These are phyloP conservation scores for Stylosanthes scabra DNA, from an alignment of 331 rosid genomes.

Conservation along the genomic window DNA sequence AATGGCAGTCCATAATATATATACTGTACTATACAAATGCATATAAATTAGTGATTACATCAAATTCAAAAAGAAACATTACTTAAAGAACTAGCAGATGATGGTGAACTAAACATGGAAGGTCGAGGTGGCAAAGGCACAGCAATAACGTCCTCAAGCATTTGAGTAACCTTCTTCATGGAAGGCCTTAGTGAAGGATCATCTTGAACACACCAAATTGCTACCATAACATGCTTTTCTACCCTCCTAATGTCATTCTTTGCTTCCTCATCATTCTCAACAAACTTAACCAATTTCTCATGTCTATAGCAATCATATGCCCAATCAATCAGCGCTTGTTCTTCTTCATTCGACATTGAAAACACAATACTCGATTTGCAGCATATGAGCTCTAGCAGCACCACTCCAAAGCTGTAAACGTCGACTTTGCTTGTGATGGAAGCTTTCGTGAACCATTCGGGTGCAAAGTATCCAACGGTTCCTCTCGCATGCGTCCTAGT, in stretches of 20 bases:
- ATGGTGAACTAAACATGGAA: conserved; percentile 17
- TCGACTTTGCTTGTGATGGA: conserved; percentile 44
- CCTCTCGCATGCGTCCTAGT: conserved; percentile 45
- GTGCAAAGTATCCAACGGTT: conserved; percentile 50
- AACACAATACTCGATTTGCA: conserved; percentile 36
- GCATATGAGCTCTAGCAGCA: conserved; percentile 44
- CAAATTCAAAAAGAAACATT: too few relatives aligned
- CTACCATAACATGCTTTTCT: conserved; percentile 42
- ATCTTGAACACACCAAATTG: conserved; percentile 46
- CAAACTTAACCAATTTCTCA: not conserved
- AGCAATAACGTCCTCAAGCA: conserved; percentile 44
- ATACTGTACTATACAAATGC: too few relatives aligned
- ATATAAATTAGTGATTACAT: too few relatives aligned
- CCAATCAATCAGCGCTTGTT: conserved; percentile 44
- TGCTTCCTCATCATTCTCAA: conserved; percentile 43
- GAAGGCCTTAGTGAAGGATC: conserved; percentile 44
- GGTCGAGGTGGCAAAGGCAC: conserved; percentile 48
- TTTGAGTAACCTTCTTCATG: conserved; percentile 44
- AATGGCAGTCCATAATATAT: too few relatives aligned
- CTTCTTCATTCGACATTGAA: conserved; percentile 33
- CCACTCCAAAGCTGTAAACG: conserved; percentile 45
- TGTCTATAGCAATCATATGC: conserved; percentile 39
- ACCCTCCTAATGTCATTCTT: conserved; percentile 38
- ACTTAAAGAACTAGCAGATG: not conserved
- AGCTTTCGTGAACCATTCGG: conserved; percentile 41